These are phyloP conservation scores for Xylariaceae sp. DNA, from an alignment of 2,329 filamentous ascomycete species.

Conservation along the genomic window DNA sequence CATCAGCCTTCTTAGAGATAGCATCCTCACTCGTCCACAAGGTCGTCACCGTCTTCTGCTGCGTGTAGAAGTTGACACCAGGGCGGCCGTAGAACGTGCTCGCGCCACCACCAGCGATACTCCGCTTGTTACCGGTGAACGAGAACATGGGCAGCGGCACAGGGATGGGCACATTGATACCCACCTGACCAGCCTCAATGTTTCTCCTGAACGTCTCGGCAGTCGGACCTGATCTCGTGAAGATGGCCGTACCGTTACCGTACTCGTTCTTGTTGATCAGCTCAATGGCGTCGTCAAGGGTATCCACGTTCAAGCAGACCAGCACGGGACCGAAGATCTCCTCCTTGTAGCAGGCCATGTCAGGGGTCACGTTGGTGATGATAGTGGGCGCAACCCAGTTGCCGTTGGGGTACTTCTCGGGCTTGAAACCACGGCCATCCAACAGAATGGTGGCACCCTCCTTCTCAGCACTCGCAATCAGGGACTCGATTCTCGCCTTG, in stretches of 20 bases:
- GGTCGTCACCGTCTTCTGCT: slow-evolving; percentile 94
- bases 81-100: slow-evolving; percentile 95
- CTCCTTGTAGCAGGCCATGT: slow-evolving; percentile 80
- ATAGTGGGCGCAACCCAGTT: slow-evolving; percentile 84
- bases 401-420: slow-evolving; percentile 74
- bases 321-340: slow-evolving; percentile 84
- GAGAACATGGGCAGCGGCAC: slow-evolving; percentile 67
- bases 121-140: slow-evolving; percentile 79
- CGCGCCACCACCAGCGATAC: slow-evolving; percentile 82
- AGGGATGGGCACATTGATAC: slow-evolving; percentile 78
- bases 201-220: slow-evolving; percentile 73
- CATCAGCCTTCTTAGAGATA: slow-evolving; percentile 74
- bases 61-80: slow-evolving; percentile 91
- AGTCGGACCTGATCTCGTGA: slow-evolving; percentile 71
- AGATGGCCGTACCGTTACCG: slow-evolving; percentile 81
- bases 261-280: slow-evolving; percentile 84
- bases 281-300: slow-evolving; percentile 72
- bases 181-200: slow-evolving; percentile 80
- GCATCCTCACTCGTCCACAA: slow-evolving; percentile 86
- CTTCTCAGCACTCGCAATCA: slow-evolving; percentile 71
- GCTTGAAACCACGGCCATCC: slow-evolving; percentile 70
- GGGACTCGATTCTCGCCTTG: slow-evolving; percentile 69
- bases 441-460: slow-evolving; percentile 80
- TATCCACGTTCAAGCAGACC: slow-evolving; percentile 72
- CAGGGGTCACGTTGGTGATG: slow-evolving; percentile 71